Evolutionary conservation across 768 basidiomycete species (phyloP).

Genomic region (Tricholoma terreum): DNA sequence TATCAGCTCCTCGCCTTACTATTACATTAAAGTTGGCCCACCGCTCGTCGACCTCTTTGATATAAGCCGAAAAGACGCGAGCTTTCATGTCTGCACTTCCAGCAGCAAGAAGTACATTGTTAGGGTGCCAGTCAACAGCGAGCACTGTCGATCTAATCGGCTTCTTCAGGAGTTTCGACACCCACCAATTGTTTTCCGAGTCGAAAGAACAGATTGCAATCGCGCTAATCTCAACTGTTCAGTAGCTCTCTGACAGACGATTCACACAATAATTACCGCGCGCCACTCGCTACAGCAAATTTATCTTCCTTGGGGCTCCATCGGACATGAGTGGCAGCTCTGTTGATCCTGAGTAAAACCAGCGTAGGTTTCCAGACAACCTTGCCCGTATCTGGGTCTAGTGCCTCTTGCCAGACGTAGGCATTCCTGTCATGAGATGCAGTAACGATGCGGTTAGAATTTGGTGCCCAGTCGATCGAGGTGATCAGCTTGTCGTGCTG

Average conservation of each 20-base stretch:
- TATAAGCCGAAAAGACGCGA: conserved; percentile 95
- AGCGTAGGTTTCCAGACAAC: conserved; percentile 91
- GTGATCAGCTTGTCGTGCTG: conserved; percentile 98
- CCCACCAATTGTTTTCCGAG: conserved; percentile 99
- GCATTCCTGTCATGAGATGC: conserved; percentile 99
- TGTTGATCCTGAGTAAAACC: conserved; percentile 92
- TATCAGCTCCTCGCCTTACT: conserved; percentile 3
- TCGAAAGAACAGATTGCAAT: conserved; percentile 98
- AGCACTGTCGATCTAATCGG: conserved; percentile 94
- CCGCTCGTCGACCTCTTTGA: conserved; percentile 97
- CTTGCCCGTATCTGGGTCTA: conserved; percentile 69
- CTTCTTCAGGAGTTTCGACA: conserved; percentile 95
- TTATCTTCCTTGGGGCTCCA: conserved; percentile 99
- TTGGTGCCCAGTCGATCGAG: conserved; percentile 97
- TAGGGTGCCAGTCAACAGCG: conserved; percentile 96
- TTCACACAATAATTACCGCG: conserved; percentile 55
- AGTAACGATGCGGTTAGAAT: conserved; percentile 95
- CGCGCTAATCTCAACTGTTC: conserved; percentile 46
- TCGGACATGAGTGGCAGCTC: conserved; percentile 90
- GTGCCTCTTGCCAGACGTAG: conserved; percentile 92
- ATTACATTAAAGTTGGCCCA: conserved; percentile 26
- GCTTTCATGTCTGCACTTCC: conserved; percentile 99
- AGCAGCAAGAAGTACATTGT: conserved; percentile 94
- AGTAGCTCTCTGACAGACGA: conserved; percentile 1
- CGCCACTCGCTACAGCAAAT: conserved; percentile 97